Evolutionary conservation across 352 stramenopile species (phyloP).

Genomic region (Pythium rhizo-oryzae): DNA sequence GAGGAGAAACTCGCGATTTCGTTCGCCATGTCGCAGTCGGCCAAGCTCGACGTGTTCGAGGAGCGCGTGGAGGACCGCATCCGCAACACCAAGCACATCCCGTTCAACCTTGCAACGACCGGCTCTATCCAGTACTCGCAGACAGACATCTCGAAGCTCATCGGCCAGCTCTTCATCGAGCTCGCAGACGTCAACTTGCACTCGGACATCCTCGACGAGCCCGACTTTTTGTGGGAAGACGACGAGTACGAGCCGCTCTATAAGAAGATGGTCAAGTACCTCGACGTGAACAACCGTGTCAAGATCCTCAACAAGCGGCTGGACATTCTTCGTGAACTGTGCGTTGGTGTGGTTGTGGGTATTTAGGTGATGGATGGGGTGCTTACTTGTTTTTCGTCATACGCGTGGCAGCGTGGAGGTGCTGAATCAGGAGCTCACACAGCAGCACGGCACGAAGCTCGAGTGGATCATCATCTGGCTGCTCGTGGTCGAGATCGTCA

Average conservation of each 20-base stretch:
- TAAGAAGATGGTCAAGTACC: conserved; percentile 89
- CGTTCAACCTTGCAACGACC: conserved; percentile 78
- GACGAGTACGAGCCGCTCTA: conserved; percentile 93
- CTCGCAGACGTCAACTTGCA: conserved; percentile 92
- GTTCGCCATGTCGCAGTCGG: conserved; percentile 92
- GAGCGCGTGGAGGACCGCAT: conserved; percentile 85
- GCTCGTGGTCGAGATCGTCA: conserved; percentile 86
- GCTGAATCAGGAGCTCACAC: conserved; percentile 88
- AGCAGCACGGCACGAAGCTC: conserved; percentile 87
- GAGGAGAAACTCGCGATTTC: conserved; percentile 91
- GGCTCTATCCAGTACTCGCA: conserved; percentile 91
- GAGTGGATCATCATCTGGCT: conserved; percentile 96
- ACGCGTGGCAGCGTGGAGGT: conserved; percentile 74
- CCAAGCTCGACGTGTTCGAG: conserved; percentile 93
- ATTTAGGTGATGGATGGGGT: background rate
- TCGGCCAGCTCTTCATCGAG: conserved; percentile 90
- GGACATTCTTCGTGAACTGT: conserved; percentile 92
- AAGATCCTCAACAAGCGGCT: conserved; percentile 94
- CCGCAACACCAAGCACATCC: conserved; percentile 84
- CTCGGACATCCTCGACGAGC: conserved; percentile 93
- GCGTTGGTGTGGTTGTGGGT: conserved; percentile 22
- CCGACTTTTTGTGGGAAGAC: conserved; percentile 93
- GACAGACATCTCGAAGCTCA: conserved; percentile 90
- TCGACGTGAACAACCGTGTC: conserved; percentile 91
- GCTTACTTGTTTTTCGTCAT: conserved; percentile 7